phyloP scores from a whole-genome alignment of 176 grass and related monocot genomes.

The Saccharum spontaneum region DNA sequence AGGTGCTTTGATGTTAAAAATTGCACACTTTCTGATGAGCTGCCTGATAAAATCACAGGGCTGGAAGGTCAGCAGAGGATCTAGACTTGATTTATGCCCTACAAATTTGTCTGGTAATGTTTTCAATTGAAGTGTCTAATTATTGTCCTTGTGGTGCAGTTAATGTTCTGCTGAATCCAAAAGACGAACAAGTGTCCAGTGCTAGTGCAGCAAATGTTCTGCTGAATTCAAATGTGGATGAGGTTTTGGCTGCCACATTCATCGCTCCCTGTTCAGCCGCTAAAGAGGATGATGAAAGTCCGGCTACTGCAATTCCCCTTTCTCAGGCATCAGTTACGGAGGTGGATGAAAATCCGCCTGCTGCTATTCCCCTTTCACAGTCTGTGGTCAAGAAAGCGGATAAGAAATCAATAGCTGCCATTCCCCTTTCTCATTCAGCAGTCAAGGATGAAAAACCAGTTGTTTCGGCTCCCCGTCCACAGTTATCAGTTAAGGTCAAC shows the following conservation, averaged over 20 bases:
- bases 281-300: conserved; percentile 30
- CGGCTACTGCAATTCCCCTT: conserved; percentile 25
- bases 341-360: conserved; percentile 5
- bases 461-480: neutral
- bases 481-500: neutral
- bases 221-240: conserved; percentile 18
- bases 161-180: conserved; percentile 53
- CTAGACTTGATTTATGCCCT: conserved; percentile 23
- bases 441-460: conserved; percentile 10
- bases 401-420: neutral
- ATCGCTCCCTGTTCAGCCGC: neutral
- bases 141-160: conserved; percentile 45
- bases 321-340: conserved; percentile 19
- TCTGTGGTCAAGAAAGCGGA: conserved; percentile 20
- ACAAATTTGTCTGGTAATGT: conserved; percentile 11
- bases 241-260: neutral
- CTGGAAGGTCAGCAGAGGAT: conserved; percentile 46
- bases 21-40: conserved; percentile 52
- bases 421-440: neutral
- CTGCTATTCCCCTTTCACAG: neutral
- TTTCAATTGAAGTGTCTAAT: conserved; percentile 16
- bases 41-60: conserved; percentile 61
- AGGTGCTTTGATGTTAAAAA: conserved; percentile 66
- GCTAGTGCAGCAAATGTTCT: neutral
- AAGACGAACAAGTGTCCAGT: conserved; percentile 42